A percentile compares a stretch with the other conserved stretches of the same genome.
Conservation (phyloP, 192 early-diverging fungal genomes). For the Geosiphon pyriformis region DNA sequence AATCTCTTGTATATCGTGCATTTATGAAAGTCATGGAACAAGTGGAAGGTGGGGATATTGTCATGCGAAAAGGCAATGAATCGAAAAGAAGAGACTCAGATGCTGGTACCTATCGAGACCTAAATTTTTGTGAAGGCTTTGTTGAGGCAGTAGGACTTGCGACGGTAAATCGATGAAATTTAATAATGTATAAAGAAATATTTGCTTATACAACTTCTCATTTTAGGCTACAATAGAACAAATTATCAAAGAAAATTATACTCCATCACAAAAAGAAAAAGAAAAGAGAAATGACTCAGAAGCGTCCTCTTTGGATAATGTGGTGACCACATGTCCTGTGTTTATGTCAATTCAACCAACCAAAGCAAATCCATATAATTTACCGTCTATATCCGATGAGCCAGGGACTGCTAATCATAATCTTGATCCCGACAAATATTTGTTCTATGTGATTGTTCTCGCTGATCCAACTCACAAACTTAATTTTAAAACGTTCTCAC, state of each 20-base stretch:
- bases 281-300: conserved; percentile 10
- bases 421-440: conserved; percentile 23
- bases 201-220: background rate
- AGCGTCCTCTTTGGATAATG: conserved; percentile 20
- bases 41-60: conserved; percentile 52
- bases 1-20: conserved; percentile 46
- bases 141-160: conserved; percentile 50
- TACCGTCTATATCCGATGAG: conserved; percentile 6
- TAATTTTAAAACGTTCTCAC: conserved; percentile 47
- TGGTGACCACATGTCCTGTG: conserved; percentile 49
- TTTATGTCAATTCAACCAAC: conserved; percentile 56
- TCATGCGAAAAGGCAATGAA: conserved; percentile 43
- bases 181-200: background rate
- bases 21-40: conserved; percentile 56
- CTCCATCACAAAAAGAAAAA: conserved; percentile 23
- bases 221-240: conserved; percentile 53
- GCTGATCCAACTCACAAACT: conserved; percentile 50
- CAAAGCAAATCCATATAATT: conserved; percentile 31
- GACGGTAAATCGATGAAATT: conserved; percentile 32
- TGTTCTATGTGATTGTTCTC: conserved; percentile 42
- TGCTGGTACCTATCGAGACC: conserved; percentile 31
- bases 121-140: conserved; percentile 55
- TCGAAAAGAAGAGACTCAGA: conserved; percentile 25
- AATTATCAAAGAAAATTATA: conserved; percentile 45
- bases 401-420: conserved; percentile 1